Conservation (phyloP, 139 green algal genomes). For the Chlorella sorokiniana region DNA sequence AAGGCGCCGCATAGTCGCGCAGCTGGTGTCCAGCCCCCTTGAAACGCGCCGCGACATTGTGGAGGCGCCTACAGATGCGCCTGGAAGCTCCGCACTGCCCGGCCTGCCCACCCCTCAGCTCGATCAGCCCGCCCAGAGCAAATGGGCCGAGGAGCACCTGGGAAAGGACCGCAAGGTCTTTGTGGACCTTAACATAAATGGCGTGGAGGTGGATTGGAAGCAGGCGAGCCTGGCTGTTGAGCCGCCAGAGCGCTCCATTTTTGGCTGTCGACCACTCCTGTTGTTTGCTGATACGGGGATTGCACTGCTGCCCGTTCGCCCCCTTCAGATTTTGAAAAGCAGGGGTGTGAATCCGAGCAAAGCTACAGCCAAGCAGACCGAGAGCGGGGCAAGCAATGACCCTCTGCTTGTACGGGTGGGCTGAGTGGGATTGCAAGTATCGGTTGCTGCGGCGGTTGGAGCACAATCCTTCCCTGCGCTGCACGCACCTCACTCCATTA, state of each 20-base stretch:
- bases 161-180: conserved; percentile 23
- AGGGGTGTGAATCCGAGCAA: conserved; percentile 5
- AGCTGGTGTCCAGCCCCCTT: conserved; percentile 18
- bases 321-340: conserved; percentile 16
- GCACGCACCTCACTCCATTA: background rate
- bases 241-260: background rate
- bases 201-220: conserved; percentile 23
- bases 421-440: background rate
- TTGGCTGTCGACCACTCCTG: background rate
- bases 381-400: background rate
- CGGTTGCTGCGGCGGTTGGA: background rate
- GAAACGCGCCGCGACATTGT: background rate
- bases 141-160: conserved; percentile 20
- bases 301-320: background rate
- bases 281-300: background rate
- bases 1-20: conserved; percentile 34
- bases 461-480: background rate
- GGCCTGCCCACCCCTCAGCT: background rate
- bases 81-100: background rate
- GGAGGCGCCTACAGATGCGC: background rate
- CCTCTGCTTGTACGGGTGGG: conserved; percentile 20
- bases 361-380: background rate
- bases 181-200: background rate
- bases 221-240: conserved; percentile 1
- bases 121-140: conserved; percentile 2